Evolutionary conservation across 2,329 filamentous ascomycete species (phyloP).

Genomic region (Trichoderma sp.): DNA sequence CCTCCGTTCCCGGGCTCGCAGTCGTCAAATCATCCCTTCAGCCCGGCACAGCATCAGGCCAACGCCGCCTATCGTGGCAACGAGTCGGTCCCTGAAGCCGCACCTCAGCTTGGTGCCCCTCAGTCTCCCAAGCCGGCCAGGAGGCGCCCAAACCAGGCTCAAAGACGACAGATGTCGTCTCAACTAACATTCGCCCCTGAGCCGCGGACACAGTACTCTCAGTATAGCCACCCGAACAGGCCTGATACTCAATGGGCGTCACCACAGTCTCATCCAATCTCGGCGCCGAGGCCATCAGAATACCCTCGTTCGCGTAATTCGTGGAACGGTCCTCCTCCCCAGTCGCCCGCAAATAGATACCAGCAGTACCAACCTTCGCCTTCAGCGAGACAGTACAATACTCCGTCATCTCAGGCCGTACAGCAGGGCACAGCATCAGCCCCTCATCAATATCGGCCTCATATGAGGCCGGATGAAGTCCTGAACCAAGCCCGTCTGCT

Average conservation of each 20-base stretch:
- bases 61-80: not conserved
- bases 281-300: constrained; percentile 30
- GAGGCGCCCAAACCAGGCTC: constrained; percentile 64
- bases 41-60: not conserved
- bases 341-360: constrained; percentile 18
- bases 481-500: constrained; percentile 53
- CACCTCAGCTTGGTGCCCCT: constrained; percentile 8
- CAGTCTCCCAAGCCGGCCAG: constrained; percentile 40
- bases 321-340: constrained; percentile 34
- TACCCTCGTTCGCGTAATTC: constrained; percentile 30
- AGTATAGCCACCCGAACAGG: constrained; percentile 15
- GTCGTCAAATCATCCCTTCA: not conserved
- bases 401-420: constrained; percentile 29
- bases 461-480: constrained; percentile 50
- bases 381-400: constrained; percentile 29
- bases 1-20: not conserved
- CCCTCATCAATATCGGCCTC: constrained; percentile 38
- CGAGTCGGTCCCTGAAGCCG: not conserved
- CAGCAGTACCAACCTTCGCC: constrained; percentile 7
- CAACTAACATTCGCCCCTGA: constrained; percentile 61
- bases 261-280: constrained; percentile 31
- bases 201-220: constrained; percentile 42
- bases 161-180: constrained; percentile 64
- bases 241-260: constrained; percentile 29
- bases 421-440: constrained; percentile 29